phyloP scores from a whole-genome alignment of 225 moss, liverwort and hornwort genomes.

The Anthoceros angustus region DNA sequence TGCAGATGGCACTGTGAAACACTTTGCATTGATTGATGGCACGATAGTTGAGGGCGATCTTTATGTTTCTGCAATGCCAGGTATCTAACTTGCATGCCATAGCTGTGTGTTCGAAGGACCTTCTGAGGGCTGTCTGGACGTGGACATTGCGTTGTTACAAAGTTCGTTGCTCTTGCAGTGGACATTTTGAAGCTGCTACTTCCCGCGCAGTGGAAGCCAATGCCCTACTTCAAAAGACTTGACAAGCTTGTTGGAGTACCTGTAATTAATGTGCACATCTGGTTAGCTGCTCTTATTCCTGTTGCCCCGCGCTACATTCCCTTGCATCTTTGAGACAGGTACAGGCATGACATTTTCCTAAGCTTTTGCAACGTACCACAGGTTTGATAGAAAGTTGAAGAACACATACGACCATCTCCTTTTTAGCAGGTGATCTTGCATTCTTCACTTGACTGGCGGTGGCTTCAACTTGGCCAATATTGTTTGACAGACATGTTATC shows the following conservation, averaged over 20 bases:
- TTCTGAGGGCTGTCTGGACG: background rate
- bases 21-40: constrained; percentile 57
- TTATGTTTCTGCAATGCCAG: constrained; percentile 96
- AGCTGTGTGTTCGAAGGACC: background rate
- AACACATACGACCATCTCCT: constrained; percentile 78
- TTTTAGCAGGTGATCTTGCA: constrained; percentile 47
- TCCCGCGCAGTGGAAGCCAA: constrained; percentile 62
- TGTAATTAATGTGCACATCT: constrained; percentile 95
- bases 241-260: constrained; percentile 97
- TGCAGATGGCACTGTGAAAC: constrained; percentile 74
- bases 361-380: constrained; percentile 6
- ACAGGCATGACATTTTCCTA: background rate
- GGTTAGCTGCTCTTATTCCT: constrained; percentile 21
- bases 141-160: background rate
- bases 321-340: background rate
- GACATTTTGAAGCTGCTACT: constrained; percentile 66
- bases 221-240: constrained; percentile 76
- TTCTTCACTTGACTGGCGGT: background rate
- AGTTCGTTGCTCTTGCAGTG: constrained; percentile 33
- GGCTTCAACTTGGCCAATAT: background rate
- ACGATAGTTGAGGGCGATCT: constrained; percentile 73
- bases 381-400: constrained; percentile 76
- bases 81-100: constrained; percentile 13
- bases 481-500: background rate
- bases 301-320: background rate